A percentile compares a stretch with the other conserved stretches of the same genome.
These are phyloP conservation scores for Hemileccinum impolitum DNA, from an alignment of 768 basidiomycete species.

Conservation along the genomic window DNA sequence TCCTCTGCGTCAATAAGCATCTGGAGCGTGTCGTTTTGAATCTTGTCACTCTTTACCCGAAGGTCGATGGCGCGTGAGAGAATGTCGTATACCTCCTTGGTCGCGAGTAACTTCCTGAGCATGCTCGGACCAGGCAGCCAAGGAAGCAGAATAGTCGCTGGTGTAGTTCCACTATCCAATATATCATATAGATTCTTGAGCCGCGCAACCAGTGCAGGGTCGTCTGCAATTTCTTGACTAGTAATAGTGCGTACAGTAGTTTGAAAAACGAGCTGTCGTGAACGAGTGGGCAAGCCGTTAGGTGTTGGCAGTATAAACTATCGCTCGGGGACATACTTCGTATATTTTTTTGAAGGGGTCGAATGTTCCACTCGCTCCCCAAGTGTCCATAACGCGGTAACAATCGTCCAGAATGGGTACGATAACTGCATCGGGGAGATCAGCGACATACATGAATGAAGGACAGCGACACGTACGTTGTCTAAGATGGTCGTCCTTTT, in stretches of 20 bases:
- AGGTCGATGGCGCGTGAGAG: conserved; percentile 52
- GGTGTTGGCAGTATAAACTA: neutral
- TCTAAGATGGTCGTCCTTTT: conserved; percentile 58
- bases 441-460: conserved; percentile 4
- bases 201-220: conserved; percentile 55
- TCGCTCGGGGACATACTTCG: conserved; percentile 43
- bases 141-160: conserved; percentile 67
- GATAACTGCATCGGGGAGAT: conserved; percentile 48
- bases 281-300: neutral
- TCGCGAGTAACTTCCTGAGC: conserved; percentile 66
- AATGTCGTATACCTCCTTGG: conserved; percentile 75
- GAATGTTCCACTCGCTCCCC: conserved; percentile 61
- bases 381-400: conserved; percentile 55
- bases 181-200: conserved; percentile 64
- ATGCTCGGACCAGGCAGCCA: conserved; percentile 76
- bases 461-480: conserved; percentile 44
- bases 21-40: conserved; percentile 66
- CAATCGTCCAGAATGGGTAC: conserved; percentile 64
- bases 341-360: conserved; percentile 73
- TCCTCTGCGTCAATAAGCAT: conserved; percentile 70
- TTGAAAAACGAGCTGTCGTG: conserved; percentile 63
- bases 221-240: conserved; percentile 66
- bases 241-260: conserved; percentile 66
- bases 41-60: conserved; percentile 54
- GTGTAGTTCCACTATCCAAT: conserved; percentile 68